Conservation (phyloP, 768 basidiomycete species). For the Panus rudis region DNA sequence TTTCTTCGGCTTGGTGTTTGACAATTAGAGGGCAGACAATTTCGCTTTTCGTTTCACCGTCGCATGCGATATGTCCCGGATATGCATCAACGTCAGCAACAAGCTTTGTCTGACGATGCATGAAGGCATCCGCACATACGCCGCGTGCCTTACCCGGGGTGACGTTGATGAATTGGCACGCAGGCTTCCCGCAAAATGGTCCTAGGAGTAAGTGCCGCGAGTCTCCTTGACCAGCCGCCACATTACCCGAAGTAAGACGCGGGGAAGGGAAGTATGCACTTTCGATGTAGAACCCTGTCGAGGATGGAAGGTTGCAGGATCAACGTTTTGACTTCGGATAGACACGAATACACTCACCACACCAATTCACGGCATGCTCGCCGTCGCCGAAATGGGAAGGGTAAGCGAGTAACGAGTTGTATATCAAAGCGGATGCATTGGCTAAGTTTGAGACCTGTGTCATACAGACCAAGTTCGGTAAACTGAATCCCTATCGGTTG, state of each 20-base stretch:
- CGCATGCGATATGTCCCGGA: conserved; percentile 93
- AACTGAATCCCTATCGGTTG: conserved; percentile 1
- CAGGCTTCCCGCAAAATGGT: conserved; percentile 88
- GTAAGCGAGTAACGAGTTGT: conserved; percentile 68
- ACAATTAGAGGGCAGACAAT: conserved; percentile 72
- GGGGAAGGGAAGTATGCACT: conserved; percentile 54
- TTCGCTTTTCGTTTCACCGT: conserved; percentile 85
- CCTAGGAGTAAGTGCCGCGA: conserved; percentile 50
- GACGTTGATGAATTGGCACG: conserved; percentile 76
- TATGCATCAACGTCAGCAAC: conserved; percentile 75
- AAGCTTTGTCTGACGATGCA: conserved; percentile 48
- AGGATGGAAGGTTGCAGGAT: conserved; percentile 25
- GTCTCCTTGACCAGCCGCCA: conserved; percentile 10
- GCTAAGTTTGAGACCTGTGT: conserved; percentile 77
- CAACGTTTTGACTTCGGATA: conserved; percentile 1
- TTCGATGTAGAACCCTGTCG: conserved; percentile 90
- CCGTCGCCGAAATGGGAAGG: conserved; percentile 54
- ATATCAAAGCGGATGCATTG: conserved; percentile 78
- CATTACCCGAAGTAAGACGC: conserved; percentile 16
- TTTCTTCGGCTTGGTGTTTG: conserved; percentile 8
- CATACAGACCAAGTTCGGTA: conserved; percentile 5
- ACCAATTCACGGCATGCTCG: conserved; percentile 82
- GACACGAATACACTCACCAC: conserved; percentile 52
- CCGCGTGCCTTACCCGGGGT: conserved; percentile 50
- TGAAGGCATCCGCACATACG: conserved; percentile 79